Percentiles rank a stretch among this genome's conserved stretches.
Conservation (phyloP, 2,329 filamentous ascomycete genomes). For the Davidsoniella virescens region DNA sequence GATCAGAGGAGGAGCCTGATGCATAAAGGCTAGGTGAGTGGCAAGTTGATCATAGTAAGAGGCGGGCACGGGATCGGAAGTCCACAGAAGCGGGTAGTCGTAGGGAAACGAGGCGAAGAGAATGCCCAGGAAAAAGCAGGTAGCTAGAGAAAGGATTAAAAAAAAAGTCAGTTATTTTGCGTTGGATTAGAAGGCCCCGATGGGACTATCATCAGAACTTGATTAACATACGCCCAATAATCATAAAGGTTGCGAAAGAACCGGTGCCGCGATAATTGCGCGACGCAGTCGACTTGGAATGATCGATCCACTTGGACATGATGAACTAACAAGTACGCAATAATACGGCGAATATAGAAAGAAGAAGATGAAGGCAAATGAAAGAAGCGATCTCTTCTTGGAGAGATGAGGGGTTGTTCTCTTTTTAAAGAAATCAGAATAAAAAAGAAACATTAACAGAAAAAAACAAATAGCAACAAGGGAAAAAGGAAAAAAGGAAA, state of each 20-base stretch:
- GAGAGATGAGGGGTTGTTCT: too few relatives aligned
- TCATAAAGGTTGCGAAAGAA: constrained; percentile 92
- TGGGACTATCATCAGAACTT: background rate
- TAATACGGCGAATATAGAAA: background rate
- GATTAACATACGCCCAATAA: constrained; percentile 59
- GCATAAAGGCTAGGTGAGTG: constrained; percentile 76
- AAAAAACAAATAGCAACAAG: too few relatives aligned
- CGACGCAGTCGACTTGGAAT: constrained; percentile 40
- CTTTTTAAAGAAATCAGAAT: too few relatives aligned
- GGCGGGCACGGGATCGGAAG: constrained; percentile 44
- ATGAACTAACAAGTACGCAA: background rate
- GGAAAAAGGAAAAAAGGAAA: too few relatives aligned
- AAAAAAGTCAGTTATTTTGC: constrained; percentile 9
- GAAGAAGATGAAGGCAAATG: background rate
- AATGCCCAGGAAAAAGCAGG: constrained; percentile 95
- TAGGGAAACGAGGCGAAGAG: constrained; percentile 95
- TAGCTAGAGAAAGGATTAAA: constrained; percentile 37
- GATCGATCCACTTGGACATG: constrained; percentile 28
- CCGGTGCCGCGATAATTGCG: constrained; percentile 41
- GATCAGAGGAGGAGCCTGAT: constrained; percentile 82
- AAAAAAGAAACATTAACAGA: too few relatives aligned
- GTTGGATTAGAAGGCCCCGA: constrained; percentile 6
- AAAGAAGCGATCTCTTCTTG: background rate
- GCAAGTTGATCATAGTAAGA: constrained; percentile 74
- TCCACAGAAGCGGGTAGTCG: constrained; percentile 81